Percentiles rank a stretch among this genome's conserved stretches.
phyloP scores from a whole-genome alignment of 108 stramenopile genomes.

The Stephanodiscus minutulus region DNA sequence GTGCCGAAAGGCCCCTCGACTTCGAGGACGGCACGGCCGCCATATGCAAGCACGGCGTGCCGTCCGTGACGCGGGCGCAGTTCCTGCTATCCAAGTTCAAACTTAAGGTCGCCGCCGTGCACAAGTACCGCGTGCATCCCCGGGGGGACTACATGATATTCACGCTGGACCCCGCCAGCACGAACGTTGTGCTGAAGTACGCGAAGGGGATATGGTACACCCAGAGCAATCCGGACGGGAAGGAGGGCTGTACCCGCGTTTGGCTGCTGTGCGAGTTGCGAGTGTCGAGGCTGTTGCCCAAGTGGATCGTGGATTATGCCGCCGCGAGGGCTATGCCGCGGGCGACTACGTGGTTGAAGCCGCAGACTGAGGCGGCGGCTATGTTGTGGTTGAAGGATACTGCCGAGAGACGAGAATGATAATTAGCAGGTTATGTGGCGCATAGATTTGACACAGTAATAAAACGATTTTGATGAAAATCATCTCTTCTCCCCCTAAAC shows the following conservation, averaged over 20 bases:
- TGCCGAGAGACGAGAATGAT: slow-evolving; percentile 16
- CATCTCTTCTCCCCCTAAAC: too few relatives aligned
- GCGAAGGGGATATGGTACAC: slow-evolving; percentile 93
- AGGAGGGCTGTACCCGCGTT: slow-evolving; percentile 73
- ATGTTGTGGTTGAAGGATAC: slow-evolving; percentile 59
- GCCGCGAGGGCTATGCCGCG: slow-evolving; percentile 86
- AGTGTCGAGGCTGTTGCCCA: slow-evolving; percentile 73
- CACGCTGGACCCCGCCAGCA: slow-evolving; percentile 79
- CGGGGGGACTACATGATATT: slow-evolving; percentile 88
- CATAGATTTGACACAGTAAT: not conserved
- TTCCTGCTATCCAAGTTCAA: slow-evolving; percentile 81
- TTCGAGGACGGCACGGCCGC: slow-evolving; percentile 65
- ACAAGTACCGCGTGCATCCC: slow-evolving; percentile 82
- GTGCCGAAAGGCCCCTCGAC: slow-evolving; percentile 66
- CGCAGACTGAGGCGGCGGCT: slow-evolving; percentile 73
- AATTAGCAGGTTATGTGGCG: not conserved
- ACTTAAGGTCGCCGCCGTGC: slow-evolving; percentile 87
- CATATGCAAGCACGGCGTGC: slow-evolving; percentile 74
- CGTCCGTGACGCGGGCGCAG: slow-evolving; percentile 76
- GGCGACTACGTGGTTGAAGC: slow-evolving; percentile 86
- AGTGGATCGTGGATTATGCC: slow-evolving; percentile 87
- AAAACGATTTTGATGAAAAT: too few relatives aligned
- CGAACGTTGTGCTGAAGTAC: slow-evolving; percentile 77
- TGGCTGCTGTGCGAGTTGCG: slow-evolving; percentile 82
- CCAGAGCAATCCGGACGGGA: slow-evolving; percentile 71